Percentiles rank a stretch among this genome's conserved stretches.
These are phyloP conservation scores for Saccharum officinarum DNA, from an alignment of 176 grass and related monocot species.

Conservation along the genomic window DNA sequence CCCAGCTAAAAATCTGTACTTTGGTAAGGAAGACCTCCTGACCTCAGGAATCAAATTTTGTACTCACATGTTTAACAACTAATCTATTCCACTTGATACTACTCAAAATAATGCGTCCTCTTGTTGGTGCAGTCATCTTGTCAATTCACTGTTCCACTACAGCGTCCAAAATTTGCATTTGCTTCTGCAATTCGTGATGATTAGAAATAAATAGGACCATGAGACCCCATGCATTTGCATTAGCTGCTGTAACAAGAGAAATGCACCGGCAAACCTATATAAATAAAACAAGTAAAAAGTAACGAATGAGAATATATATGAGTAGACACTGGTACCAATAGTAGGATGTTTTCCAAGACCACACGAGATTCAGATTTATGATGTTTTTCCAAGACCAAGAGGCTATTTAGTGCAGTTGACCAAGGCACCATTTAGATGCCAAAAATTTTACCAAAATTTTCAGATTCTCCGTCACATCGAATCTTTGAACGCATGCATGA, in stretches of 20 bases:
- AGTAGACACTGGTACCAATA: too few species aligned
- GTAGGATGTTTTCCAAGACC: too few species aligned
- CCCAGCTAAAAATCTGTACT: not conserved
- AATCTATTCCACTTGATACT: too few species aligned
- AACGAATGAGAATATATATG: not conserved
- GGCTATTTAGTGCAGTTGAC: too few species aligned
- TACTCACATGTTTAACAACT: too few species aligned
- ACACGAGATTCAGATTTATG: conserved; percentile 18
- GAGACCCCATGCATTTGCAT: not conserved
- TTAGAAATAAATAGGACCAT: conserved; percentile 21
- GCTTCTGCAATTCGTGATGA: not conserved
- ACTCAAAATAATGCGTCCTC: too few species aligned
- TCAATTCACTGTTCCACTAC: not conserved
- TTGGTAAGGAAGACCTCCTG: too few species aligned
- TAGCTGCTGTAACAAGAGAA: too few species aligned
- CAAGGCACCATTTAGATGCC: too few species aligned
- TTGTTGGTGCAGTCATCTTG: not conserved
- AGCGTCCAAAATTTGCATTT: conserved; percentile 6
- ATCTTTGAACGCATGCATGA: too few species aligned
- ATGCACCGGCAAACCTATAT: conserved; percentile 17
- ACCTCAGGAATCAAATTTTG: not conserved
- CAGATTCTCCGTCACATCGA: too few species aligned
- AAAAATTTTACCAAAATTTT: too few species aligned
- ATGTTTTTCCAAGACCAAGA: not conserved
- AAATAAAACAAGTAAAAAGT: not conserved